Evolutionary conservation across 2,329 filamentous ascomycete species (phyloP).

Genomic region (Ascosphaera aggregata): DNA sequence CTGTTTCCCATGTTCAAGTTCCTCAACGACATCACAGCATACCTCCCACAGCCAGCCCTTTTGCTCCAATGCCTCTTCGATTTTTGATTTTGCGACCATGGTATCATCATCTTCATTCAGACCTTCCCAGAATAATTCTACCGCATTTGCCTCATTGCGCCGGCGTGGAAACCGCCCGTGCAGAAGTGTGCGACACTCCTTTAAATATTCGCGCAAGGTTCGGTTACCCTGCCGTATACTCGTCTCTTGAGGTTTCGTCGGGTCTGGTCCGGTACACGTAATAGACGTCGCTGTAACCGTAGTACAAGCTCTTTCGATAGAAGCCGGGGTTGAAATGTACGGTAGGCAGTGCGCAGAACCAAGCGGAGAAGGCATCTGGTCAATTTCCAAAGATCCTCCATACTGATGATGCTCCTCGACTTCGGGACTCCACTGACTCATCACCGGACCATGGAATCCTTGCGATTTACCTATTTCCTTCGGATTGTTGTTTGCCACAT

Average conservation of each 20-base stretch:
- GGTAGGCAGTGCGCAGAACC: neutral
- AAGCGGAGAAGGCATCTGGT: neutral
- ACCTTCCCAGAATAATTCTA: slow-evolving; percentile 13
- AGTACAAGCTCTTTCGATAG: neutral
- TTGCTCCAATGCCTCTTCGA: slow-evolving; percentile 9
- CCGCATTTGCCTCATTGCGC: slow-evolving; percentile 7
- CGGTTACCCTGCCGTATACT: neutral
- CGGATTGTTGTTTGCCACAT: neutral
- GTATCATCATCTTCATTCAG: slow-evolving; percentile 6
- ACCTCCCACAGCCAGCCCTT: slow-evolving; percentile 11
- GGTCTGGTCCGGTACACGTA: neutral
- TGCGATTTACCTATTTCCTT: neutral
- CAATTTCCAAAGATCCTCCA: neutral
- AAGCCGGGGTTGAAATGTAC: neutral
- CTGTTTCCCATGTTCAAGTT: slow-evolving; percentile 1
- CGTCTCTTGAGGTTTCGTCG: neutral
- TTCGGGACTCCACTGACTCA: too few relatives aligned
- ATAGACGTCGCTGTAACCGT: neutral
- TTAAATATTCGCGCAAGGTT: neutral
- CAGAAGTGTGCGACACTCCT: neutral
- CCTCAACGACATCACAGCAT: slow-evolving; percentile 1
- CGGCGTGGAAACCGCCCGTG: slow-evolving; percentile 4
- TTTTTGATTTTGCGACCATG: slow-evolving; percentile 2
- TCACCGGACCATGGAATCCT: neutral
- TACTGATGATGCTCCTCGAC: neutral